Evolutionary conservation across 768 basidiomycete species (phyloP), one percentile per base, ranked within the genome.

Genomic region (Coprinopsis strossmayeri): DNA sequence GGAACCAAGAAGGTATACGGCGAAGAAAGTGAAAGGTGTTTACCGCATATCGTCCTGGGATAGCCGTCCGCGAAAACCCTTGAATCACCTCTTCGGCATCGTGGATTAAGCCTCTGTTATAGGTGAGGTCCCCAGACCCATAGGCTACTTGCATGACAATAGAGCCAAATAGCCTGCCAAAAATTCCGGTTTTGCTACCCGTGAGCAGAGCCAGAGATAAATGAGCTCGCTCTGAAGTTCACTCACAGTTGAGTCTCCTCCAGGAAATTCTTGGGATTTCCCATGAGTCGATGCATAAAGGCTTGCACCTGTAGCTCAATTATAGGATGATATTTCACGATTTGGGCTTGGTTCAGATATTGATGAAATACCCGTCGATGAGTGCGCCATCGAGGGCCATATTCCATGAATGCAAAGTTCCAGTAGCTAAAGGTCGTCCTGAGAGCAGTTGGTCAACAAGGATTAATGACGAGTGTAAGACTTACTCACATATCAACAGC

Each of bases 401-500:
- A 65, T 0, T 58, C 56, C 12, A 59, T 55, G 45, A 61, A 55
- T 17, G 59, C 54, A 18, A 63, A 4, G 66, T 68, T 49, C 39
- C 48, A 53, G 30, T 32, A 32, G 7, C 15, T 7, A 32, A 32
- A 32, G 7, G 7, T 32, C 30, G 15, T 7, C 30, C 30, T 32
- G 15, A 32, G 7, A 15, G 30, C 30, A 32, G 7, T 7, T 7
- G 15, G 30, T 32, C 7, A 32, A 7, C 15, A 32, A 32, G 15
- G 30, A 15, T 32, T 15, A 32, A 32, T 15, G 30, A n/a, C n/a
- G n/a, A n/a, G n/a, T n/a, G 30, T 9, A 18, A 5, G 10, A 7
- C 37, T 7, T 5, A 60, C 65, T 48, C 47, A 74, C 71, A 77
- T 47, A 15, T 71, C 70, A 34, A 73, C 66, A 43, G 72, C 67